Base-by-base conservation (phyloP, 441 rosid genomes). In the California macrophylla region DNA sequence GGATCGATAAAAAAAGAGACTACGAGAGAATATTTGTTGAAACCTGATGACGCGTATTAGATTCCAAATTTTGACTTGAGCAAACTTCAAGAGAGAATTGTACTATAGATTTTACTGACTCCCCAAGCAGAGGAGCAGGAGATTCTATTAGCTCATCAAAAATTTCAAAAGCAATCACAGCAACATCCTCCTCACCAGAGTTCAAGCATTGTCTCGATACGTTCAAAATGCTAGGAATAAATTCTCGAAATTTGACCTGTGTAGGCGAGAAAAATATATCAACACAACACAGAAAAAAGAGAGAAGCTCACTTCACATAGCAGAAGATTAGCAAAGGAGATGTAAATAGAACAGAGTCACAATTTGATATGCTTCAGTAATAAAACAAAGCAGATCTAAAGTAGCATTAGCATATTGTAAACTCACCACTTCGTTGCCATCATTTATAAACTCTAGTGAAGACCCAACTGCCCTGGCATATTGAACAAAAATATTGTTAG, bases 121-220 rank as follows among this genome's bases (percentile, higher is more conserved):
- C 99, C 54, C 99, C 99, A 75, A 96, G 98, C 76, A 96, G 91
- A 64, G 99, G 99, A 40, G 99, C 96, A 18, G 98, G 98, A 76
- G 99, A 96, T 78, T 96, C 99, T 69, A 96, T 93, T 73, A 96
- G 82, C 82, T 96, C 99, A 70, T 96, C 99, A 84, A 96, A 92
- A 73, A 96, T 96, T 82, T 96, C 99, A 75, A 96, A 96, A 66
- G 99, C 98, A 85, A 96, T 85, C 64, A 92, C 79, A 36, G 99
- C 98, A 79, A 93, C 94, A 84, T 92, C 98, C 88, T 96, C 98
- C 52, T 89, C 96, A 21, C 97, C 98, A 69, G 89, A 85, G 68
- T 89, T 89, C 79, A 96, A 88, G 80, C 96, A 92, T 72, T 91
- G 95, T 66, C 96, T 91, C 71, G 99, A 84, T 7, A 96, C 97